Base-by-base conservation (phyloP, 2,329 filamentous ascomycete genomes). In the Lasiodiplodia citricola region DNA sequence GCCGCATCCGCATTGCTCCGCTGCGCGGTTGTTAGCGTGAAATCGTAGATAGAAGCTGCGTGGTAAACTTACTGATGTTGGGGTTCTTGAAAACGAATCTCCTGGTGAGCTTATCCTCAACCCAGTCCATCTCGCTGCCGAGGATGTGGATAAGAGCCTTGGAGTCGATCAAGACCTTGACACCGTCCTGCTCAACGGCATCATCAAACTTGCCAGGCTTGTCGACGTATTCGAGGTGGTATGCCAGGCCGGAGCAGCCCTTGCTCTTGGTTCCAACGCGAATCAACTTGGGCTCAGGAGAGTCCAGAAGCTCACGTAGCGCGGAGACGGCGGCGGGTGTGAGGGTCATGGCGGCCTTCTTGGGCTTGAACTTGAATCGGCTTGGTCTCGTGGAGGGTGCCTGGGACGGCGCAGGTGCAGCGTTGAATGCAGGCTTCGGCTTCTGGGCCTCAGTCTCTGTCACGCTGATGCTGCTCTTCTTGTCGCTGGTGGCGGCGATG, bases 111-210 rank as follows among this genome's bases (percentile, higher is more conserved):
- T 97, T 97, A 75, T 98, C 96, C 82, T 98, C 94, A 13, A 95
- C 87, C 94, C 95, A 99, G 78, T 99, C 96, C 96, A 99, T 99
- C 83, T 98, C 95, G 77, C 92, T 97, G 5, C 96, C 96, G 75
- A 99, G 97, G 66, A 99, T 98, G 80, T 95, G 98, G 79, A 99
- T 94, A 62, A 99, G 83, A 52, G 96, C 96, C 84, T 97, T 98
- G 85, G 93, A 97, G 80, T 99, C 96, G 68, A 99, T 96, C 78
- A 98, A 80, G 41, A 99, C 95, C 81, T 92, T 95, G 68, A 99
- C 95, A 0, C 95, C 96, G 75, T 98, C 96, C 79, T 99, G 96
- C 78, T 96, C 94, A 1, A 99, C 93, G 64, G 90, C 86, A 80
- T 99, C 96, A 75, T 99, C 96, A 75, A 98, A 95, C 47, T 87